Base-by-base conservation (phyloP, 148 eudicot genomes). In the Spergularia marina region DNA sequence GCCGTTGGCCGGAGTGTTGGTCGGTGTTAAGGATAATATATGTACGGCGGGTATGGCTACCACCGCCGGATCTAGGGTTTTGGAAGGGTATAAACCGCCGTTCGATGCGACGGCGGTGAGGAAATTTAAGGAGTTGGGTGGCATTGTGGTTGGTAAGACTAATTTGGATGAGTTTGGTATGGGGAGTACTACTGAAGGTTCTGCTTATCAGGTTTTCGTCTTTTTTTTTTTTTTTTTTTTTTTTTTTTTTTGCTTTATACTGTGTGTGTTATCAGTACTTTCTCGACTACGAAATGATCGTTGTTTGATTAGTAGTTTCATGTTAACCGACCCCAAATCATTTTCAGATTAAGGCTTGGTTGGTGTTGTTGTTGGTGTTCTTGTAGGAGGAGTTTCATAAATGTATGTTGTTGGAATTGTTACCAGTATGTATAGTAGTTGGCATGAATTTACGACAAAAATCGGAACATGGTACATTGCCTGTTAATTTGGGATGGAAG, bases 151-250 rank as follows among this genome's bases (percentile, higher is more conserved):
- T 79, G 97, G 98, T 62, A 95, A 95, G 89, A 95, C 98, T 16
- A 95, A 95, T 89, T 80, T 92, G 91, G 98, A 95, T 89, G 97
- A 95, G 85, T 95, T 95, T 87, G 98, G 98, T 14, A 95, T 95
- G 98, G 98, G 98, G 44, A 94, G 98, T 76, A 79, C 91, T 20
- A 95, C 97, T 58, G 98, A 94, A 81, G 91, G 81, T 2, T 94
- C 98, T 51, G 98, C 93, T 47, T 94, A 83, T 84, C 97, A 95
- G 93, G 98, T 94, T 71, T 51, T 73, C 16, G 53, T 41, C 51
- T 53, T 55, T 56, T 21, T 23, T 40, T 21, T 25, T 7, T 23
- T 56, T 4, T 55, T n/a, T n/a, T n/a, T n/a, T n/a, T n/a, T n/a
- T n/a, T n/a, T n/a, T n/a, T n/a, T n/a, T 53, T 30, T 52, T 10